A percentile compares a stretch with the other conserved stretches of the same genome.
Conservation (phyloP, 139 green algal species). For the Coelastrella sp. region DNA sequence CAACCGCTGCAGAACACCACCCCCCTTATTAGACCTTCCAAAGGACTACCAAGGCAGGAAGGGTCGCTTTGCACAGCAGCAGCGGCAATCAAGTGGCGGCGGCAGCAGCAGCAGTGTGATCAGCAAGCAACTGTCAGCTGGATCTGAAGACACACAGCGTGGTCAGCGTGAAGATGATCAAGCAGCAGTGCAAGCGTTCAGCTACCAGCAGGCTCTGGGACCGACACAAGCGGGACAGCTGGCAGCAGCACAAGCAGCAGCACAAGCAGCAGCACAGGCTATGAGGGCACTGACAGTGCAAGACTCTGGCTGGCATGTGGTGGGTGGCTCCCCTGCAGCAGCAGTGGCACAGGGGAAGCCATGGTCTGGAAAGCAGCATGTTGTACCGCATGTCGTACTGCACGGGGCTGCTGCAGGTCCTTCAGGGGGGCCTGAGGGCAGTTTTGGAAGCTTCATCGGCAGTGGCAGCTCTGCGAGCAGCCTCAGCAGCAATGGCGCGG, state of each 20-base stretch:
- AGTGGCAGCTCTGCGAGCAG: background rate
- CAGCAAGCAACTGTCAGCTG: background rate
- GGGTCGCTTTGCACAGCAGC: background rate
- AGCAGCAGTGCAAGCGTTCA: background rate
- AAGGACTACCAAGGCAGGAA: background rate
- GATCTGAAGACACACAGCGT: conserved; percentile 3
- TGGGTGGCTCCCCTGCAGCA: background rate
- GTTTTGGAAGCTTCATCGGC: too few species aligned
- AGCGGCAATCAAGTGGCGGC: background rate
- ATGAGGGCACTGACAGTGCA: background rate
- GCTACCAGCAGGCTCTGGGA: background rate
- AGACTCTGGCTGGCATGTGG: background rate
- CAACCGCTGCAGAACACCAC: conserved; percentile 11
- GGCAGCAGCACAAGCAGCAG: background rate
- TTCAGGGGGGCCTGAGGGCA: too few species aligned
- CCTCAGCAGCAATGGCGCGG: background rate
- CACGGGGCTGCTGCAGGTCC: too few species aligned
- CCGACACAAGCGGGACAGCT: background rate
- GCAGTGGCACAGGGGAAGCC: background rate
- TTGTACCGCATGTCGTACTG: too few species aligned
- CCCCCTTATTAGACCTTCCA: background rate
- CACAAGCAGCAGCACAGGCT: background rate
- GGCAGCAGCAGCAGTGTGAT: background rate
- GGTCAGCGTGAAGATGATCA: background rate
- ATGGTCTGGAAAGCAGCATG: background rate